Evolutionary conservation across 208 protist genomes (phyloP).

Genomic region (Acanthamoeba lugdunensis): DNA sequence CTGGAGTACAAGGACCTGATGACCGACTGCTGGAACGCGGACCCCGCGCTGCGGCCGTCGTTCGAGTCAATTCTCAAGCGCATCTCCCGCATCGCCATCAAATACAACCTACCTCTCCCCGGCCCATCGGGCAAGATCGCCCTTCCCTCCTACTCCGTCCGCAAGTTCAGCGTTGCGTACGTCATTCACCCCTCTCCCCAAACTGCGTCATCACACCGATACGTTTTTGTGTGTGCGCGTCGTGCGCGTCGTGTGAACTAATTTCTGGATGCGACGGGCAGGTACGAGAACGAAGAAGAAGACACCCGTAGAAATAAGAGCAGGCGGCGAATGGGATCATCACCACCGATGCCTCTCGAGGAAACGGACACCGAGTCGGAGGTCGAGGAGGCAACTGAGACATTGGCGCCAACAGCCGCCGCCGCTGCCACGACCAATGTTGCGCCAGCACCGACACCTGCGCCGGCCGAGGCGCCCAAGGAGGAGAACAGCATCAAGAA

Average conservation of each 20-base stretch:
- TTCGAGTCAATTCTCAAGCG: slow-evolving; percentile 56
- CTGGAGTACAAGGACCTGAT: slow-evolving; percentile 39
- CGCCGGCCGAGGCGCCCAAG: not conserved
- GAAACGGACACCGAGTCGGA: not conserved
- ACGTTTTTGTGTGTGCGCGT: not conserved
- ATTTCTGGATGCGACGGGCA: not conserved
- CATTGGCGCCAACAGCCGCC: not conserved
- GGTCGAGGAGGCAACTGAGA: not conserved
- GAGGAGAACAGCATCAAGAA: slow-evolving; percentile 47
- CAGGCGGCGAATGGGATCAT: not conserved
- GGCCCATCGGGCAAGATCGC: slow-evolving; percentile 1
- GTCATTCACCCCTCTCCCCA: not conserved
- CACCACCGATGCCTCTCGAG: not conserved
- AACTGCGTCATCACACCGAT: not conserved
- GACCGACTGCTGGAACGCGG: slow-evolving; percentile 21
- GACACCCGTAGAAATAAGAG: not conserved
- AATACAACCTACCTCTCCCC: slow-evolving; percentile 32
- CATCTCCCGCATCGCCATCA: slow-evolving; percentile 41
- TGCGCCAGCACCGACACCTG: not conserved
- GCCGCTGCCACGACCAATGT: not conserved
- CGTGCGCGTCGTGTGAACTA: not conserved
- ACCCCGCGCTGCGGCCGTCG: not conserved
- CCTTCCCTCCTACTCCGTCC: slow-evolving; percentile 51
- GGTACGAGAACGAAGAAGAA: slow-evolving; percentile 33
- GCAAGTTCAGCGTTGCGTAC: slow-evolving; percentile 9